Evolutionary conservation across 306 rosid species (phyloP).

Genomic region (Medicago arabica): DNA sequence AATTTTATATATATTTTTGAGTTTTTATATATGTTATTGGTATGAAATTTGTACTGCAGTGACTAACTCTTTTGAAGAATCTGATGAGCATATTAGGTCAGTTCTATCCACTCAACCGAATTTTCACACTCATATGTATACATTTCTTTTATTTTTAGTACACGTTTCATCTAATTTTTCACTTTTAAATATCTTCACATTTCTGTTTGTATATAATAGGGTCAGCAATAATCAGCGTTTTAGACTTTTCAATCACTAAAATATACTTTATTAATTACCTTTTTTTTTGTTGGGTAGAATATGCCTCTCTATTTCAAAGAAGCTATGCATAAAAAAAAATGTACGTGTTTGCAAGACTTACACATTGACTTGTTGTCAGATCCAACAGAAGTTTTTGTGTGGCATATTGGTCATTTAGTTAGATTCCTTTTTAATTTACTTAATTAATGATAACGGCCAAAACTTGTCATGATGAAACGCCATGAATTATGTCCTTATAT

Average conservation of each 20-base stretch:
- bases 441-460: constrained; percentile 8
- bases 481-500: constrained; percentile 32
- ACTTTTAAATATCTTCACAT: background rate
- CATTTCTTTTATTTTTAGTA: too few species aligned
- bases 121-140: too few species aligned
- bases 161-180: background rate
- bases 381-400: background rate
- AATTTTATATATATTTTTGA: too few species aligned
- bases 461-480: constrained; percentile 6
- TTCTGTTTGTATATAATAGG: background rate
- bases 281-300: background rate
- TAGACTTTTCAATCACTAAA: background rate
- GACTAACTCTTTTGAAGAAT: too few species aligned
- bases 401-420: constrained; percentile 32
- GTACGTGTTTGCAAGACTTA: background rate
- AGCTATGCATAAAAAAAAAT: background rate
- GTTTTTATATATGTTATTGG: too few species aligned
- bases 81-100: too few species aligned
- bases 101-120: too few species aligned
- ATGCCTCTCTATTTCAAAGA: background rate
- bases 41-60: too few species aligned
- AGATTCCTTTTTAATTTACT: constrained; percentile 11
- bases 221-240: background rate
- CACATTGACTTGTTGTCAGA: background rate
- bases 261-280: too few species aligned